A percentile compares a stretch with the other conserved stretches of the same genome.
phyloP scores from a whole-genome alignment of 2,329 filamentous ascomycete species.

The Stagonosporopsis rhizophila region DNA sequence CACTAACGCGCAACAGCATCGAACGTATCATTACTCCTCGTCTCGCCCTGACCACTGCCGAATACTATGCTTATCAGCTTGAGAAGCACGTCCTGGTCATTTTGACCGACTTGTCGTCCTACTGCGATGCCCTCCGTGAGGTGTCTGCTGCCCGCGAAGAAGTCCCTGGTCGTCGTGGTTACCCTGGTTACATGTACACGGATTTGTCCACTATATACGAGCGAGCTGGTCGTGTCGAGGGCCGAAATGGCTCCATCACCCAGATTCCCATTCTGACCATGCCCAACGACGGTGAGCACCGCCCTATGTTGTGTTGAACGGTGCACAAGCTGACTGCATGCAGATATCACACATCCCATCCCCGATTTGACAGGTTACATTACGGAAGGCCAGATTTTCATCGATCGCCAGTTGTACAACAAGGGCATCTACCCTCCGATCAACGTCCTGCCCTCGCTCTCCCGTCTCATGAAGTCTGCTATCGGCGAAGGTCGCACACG shows the following conservation, averaged over 20 bases:
- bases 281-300: constrained; percentile 84
- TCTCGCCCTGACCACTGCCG: constrained; percentile 95
- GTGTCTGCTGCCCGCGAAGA: constrained; percentile 98
- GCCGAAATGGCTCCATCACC: constrained; percentile 97
- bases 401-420: constrained; percentile 93
- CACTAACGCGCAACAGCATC: constrained; percentile 66
- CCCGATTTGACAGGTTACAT: constrained; percentile 99
- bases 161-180: constrained; percentile 98
- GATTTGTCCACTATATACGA: constrained; percentile 99
- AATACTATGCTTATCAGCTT: constrained; percentile 99
- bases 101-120: constrained; percentile 95
- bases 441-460: constrained; percentile 96
- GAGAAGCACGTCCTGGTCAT: constrained; percentile 99
- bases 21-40: constrained; percentile 99
- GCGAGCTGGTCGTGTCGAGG: constrained; percentile 95
- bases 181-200: constrained; percentile 99
- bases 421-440: constrained; percentile 98
- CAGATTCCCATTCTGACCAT: constrained; percentile 99
- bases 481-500: constrained; percentile 97
- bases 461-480: constrained; percentile 99
- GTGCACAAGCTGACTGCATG: constrained; percentile 21
- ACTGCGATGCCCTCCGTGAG: constrained; percentile 98
- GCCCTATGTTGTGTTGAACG: not conserved
- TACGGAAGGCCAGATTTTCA: constrained; percentile 97
- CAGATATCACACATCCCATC: constrained; percentile 97